Conservation (phyloP, 176 grass and related monocot species). For the Cenchrus americanus region DNA sequence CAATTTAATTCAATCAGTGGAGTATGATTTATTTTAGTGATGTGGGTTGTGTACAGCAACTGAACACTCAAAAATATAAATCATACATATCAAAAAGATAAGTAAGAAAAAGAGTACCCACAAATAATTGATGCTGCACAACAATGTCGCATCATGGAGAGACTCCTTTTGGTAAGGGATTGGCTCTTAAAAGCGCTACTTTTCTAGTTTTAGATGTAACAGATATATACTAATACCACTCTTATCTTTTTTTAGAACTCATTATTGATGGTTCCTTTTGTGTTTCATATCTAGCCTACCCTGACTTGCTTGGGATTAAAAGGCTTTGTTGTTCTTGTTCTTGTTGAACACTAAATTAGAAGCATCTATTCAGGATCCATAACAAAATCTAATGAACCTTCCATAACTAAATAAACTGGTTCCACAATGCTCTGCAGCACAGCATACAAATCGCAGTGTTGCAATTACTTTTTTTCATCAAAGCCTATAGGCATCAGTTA, state of each 20-base stretch:
- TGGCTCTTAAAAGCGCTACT: neutral
- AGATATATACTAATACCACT: neutral
- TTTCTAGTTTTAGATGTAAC: neutral
- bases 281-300: neutral
- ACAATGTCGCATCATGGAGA: neutral
- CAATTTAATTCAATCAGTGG: neutral
- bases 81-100: neutral
- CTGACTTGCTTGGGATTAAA: neutral
- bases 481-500: neutral
- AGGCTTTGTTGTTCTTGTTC: neutral
- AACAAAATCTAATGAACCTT: neutral
- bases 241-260: neutral
- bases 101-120: neutral
- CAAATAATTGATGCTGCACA: constrained; percentile 5
- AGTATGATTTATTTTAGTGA: neutral
- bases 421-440: neutral
- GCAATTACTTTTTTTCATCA: neutral
- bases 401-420: neutral
- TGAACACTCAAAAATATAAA: constrained; percentile 15
- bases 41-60: constrained; percentile 2
- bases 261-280: neutral
- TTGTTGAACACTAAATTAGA: neutral
- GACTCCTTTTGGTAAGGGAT: neutral
- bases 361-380: neutral
- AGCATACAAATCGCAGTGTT: neutral